Evolutionary conservation across 139 green algal species (phyloP).

Genomic region (Protoeuglena noctilucae): DNA sequence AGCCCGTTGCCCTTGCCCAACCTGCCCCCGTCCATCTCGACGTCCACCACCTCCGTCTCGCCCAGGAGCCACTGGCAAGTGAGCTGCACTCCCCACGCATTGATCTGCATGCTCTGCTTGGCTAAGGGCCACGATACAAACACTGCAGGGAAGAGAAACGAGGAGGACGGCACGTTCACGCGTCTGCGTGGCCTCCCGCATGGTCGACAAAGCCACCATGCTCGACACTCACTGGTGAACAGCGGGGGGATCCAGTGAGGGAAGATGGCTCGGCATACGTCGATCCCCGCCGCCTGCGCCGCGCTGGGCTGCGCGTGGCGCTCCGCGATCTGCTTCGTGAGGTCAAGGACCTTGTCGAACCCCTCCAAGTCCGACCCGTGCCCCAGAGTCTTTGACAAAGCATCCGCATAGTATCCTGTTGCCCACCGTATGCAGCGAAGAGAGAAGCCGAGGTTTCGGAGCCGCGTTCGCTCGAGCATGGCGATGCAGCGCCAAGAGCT

Average conservation of each 20-base stretch:
- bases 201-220: not conserved
- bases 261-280: not conserved
- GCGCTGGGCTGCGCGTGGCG: not conserved
- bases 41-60: conserved; percentile 55
- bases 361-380: not conserved
- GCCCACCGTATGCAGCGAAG: no score
- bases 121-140: no score
- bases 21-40: conserved; percentile 46
- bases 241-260: not conserved
- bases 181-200: no score
- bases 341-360: not conserved
- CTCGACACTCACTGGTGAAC: not conserved
- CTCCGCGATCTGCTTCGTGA: not conserved
- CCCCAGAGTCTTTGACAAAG: no score
- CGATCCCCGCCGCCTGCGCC: not conserved
- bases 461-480: no score
- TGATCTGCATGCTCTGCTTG: no score
- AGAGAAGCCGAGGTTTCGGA: no score
- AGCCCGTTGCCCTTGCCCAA: conserved; percentile 43
- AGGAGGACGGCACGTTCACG: no score
- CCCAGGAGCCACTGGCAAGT: conserved; percentile 89
- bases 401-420: no score
- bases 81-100: conserved; percentile 57
- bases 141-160: no score
- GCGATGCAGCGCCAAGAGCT: no score